A percentile compares a stretch with the other conserved stretches of the same genome.
phyloP scores from a whole-genome alignment of 805 yeast genomes.

The Ogataea sp. region DNA sequence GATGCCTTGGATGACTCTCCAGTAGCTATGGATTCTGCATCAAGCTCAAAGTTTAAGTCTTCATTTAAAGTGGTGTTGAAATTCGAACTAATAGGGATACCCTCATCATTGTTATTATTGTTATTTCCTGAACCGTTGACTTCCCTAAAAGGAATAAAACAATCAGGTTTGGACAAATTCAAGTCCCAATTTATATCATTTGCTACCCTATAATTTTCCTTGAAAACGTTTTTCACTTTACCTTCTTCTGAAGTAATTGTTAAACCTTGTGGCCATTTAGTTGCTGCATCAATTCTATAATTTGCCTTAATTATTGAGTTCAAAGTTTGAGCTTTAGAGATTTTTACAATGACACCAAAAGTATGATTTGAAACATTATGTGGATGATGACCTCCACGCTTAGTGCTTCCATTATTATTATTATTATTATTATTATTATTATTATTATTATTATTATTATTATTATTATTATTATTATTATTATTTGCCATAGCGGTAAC shows the following conservation, averaged over 20 bases:
- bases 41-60: constrained; percentile 12
- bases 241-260: constrained; percentile 31
- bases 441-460: neutral
- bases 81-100: too few relatives aligned
- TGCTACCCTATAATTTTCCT: constrained; percentile 34
- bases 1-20: constrained; percentile 1
- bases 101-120: neutral
- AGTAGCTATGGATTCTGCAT: constrained; percentile 10
- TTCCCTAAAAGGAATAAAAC: constrained; percentile 24
- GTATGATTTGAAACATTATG: constrained; percentile 34
- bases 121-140: too few relatives aligned
- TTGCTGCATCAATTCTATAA: constrained; percentile 33
- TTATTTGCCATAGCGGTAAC: neutral
- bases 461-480: too few relatives aligned
- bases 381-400: constrained; percentile 6
- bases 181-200: constrained; percentile 35
- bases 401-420: neutral
- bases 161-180: constrained; percentile 30
- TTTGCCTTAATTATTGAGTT: constrained; percentile 30
- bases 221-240: constrained; percentile 30
- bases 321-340: constrained; percentile 31
- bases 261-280: constrained; percentile 34
- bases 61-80: too few relatives aligned
- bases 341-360: constrained; percentile 41
- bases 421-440: neutral